A percentile compares a stretch with the other conserved stretches of the same genome.
These are phyloP conservation scores for Torulaspora delbrueckii DNA, from an alignment of 805 yeast genomes.

Conservation along the genomic window DNA sequence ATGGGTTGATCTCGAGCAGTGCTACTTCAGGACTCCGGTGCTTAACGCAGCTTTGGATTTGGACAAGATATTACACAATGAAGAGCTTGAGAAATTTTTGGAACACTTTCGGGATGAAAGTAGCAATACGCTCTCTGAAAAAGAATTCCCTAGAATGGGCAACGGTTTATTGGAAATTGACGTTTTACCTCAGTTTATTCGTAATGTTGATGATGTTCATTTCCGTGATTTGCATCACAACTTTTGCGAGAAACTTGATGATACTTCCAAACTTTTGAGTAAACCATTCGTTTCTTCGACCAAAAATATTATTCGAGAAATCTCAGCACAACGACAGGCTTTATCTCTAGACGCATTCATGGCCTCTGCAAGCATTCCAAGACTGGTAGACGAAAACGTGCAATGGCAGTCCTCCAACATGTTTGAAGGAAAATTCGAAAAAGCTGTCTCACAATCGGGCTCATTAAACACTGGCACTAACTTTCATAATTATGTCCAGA, in stretches of 20 bases:
- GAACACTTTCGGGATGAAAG: constrained; percentile 22
- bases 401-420: constrained; percentile 44
- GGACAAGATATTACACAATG: constrained; percentile 30
- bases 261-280: constrained; percentile 5
- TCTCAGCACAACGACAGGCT: constrained; percentile 45
- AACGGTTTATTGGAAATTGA: constrained; percentile 69
- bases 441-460: constrained; percentile 22
- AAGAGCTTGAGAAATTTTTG: constrained; percentile 35
- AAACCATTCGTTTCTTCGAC: constrained; percentile 43
- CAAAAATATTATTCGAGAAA: constrained; percentile 55
- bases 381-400: constrained; percentile 20
- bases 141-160: constrained; percentile 48
- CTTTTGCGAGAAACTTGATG: constrained; percentile 38
- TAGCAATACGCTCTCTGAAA: constrained; percentile 14
- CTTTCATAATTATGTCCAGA: constrained; percentile 21
- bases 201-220: constrained; percentile 46
- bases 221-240: constrained; percentile 49
- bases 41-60: constrained; percentile 32
- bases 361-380: constrained; percentile 22
- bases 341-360: constrained; percentile 36
- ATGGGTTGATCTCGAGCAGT: constrained; percentile 51
- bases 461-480: constrained; percentile 8
- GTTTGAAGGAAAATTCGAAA: constrained; percentile 33
- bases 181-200: constrained; percentile 52
- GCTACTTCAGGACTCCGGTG: constrained; percentile 57